phyloP scores from a whole-genome alignment of 225 moss, liverwort and hornwort genomes.

The Takakia lepidozioides region DNA sequence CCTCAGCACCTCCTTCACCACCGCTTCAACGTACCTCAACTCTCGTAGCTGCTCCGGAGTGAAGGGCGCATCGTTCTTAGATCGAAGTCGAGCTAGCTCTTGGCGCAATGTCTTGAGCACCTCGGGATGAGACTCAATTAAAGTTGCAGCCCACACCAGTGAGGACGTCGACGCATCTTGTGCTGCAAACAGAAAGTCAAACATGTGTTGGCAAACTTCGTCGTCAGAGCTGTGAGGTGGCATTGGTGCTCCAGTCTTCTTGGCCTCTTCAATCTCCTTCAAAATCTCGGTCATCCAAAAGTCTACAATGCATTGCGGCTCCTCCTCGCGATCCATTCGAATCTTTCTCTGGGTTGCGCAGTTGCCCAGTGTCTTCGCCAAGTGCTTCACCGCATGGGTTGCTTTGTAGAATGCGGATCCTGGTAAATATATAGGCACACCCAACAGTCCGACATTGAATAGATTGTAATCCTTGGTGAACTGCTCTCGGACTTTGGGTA shows the following conservation, averaged over 20 bases:
- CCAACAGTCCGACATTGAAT: constrained; percentile 75
- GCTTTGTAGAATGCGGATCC: constrained; percentile 76
- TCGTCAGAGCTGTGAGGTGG: constrained; percentile 65
- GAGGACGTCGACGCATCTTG: constrained; percentile 97
- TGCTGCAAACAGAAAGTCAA: constrained; percentile 87
- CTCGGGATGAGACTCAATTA: constrained; percentile 58
- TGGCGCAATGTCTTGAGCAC: constrained; percentile 43
- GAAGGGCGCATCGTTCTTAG: constrained; percentile 24
- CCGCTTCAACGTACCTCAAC: constrained; percentile 75
- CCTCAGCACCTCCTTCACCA: constrained; percentile 76
- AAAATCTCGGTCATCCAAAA: constrained; percentile 86
- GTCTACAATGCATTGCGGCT: constrained; percentile 70
- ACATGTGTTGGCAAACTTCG: constrained; percentile 66
- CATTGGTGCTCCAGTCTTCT: constrained; percentile 33
- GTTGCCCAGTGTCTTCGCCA: constrained; percentile 26
- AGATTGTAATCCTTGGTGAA: constrained; percentile 54
- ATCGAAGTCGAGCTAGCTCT: constrained; percentile 33
- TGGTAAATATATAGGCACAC: constrained; percentile 61
- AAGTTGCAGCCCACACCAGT: constrained; percentile 61
- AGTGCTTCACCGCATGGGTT: constrained; percentile 44
- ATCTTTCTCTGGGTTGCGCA: constrained; percentile 60
- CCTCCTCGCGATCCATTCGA: constrained; percentile 54
- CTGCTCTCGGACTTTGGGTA: constrained; percentile 21
- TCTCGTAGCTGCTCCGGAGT: constrained; percentile 53
- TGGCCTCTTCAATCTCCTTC: constrained; percentile 57